Percentiles rank a stretch among this genome's conserved stretches.
Conservation (phyloP, 768 basidiomycete genomes). For the Boletus edulis region DNA sequence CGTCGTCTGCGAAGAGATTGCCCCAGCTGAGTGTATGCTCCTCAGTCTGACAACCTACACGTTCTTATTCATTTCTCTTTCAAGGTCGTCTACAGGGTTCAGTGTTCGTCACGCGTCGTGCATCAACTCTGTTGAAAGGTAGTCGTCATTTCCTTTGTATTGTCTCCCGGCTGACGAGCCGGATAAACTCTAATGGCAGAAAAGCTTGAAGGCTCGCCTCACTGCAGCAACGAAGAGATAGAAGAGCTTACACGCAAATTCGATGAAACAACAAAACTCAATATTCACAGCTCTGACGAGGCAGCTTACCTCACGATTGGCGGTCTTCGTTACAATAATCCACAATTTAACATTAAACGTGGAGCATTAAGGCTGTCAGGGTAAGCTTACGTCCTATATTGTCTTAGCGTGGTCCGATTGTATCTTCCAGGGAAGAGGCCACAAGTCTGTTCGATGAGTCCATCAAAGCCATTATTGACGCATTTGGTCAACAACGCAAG, state of each 20-base stretch:
- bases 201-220: slow-evolving; percentile 3
- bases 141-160: neutral
- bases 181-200: neutral
- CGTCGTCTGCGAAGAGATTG: slow-evolving; percentile 31
- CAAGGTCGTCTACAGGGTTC: slow-evolving; percentile 47
- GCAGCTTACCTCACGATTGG: slow-evolving; percentile 1
- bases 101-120: slow-evolving; percentile 44
- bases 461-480: slow-evolving; percentile 10
- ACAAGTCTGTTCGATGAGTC: slow-evolving; percentile 6
- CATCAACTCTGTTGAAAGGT: slow-evolving; percentile 35
- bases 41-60: neutral
- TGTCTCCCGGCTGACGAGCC: neutral
- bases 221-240: slow-evolving; percentile 2
- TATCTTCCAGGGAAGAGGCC: slow-evolving; percentile 1
- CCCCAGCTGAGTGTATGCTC: slow-evolving; percentile 26
- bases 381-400: neutral
- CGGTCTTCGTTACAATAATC: neutral
- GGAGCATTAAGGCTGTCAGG: slow-evolving; percentile 6
- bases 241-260: slow-evolving; percentile 2
- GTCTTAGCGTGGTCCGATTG: neutral
- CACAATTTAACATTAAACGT: slow-evolving; percentile 1
- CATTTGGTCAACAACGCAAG: slow-evolving; percentile 11
- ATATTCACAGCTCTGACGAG: neutral
- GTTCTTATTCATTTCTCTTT: neutral
- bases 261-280: slow-evolving; percentile 7